These are phyloP conservation scores for Protea cynaroides DNA, from an alignment of 164 flowering plant species.

Conservation along the genomic window DNA sequence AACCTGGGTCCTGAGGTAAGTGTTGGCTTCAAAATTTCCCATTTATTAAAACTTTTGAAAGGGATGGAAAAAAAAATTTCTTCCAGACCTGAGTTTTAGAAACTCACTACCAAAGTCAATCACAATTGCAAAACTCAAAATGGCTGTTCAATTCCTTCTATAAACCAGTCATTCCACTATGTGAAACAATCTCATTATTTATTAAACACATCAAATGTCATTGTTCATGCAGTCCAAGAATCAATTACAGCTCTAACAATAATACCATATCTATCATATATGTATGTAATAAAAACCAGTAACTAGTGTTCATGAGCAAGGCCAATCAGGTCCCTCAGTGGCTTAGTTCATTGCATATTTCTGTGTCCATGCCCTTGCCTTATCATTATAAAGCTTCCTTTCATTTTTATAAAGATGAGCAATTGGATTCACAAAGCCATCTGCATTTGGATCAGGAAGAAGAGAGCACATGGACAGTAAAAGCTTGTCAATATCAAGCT, in stretches of 20 bases:
- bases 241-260: background rate
- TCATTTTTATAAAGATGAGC: slow-evolving; percentile 11
- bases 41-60: too few relatives aligned
- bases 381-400: slow-evolving; percentile 2
- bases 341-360: slow-evolving; percentile 12
- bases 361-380: slow-evolving; percentile 17
- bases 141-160: too few relatives aligned
- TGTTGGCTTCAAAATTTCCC: too few relatives aligned
- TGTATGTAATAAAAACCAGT: background rate
- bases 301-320: background rate
- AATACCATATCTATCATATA: background rate
- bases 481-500: slow-evolving; percentile 1
- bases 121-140: too few relatives aligned
- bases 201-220: too few relatives aligned
- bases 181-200: too few relatives aligned
- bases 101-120: too few relatives aligned
- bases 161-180: too few relatives aligned
- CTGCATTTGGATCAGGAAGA: slow-evolving; percentile 24
- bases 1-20: too few relatives aligned
- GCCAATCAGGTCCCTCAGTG: background rate
- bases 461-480: slow-evolving; percentile 23
- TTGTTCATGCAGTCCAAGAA: background rate
- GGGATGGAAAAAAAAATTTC: too few relatives aligned
- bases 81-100: too few relatives aligned
- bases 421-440: slow-evolving; percentile 3